These are phyloP conservation scores for Phoma sp. DNA, from an alignment of 2,329 filamentous ascomycete genomes.

Conservation along the genomic window DNA sequence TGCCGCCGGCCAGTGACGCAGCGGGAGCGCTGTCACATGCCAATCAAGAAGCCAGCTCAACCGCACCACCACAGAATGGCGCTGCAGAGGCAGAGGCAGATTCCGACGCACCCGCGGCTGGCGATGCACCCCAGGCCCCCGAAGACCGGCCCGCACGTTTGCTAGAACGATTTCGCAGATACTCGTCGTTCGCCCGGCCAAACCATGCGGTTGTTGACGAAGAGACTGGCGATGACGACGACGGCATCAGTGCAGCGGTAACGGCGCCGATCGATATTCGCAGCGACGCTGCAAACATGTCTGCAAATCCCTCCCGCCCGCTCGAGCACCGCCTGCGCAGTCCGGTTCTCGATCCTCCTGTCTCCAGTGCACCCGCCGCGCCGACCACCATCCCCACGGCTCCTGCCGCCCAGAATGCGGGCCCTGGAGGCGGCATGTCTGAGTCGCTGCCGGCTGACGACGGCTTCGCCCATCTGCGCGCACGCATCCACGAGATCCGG, in stretches of 20 bases:
- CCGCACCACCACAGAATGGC: conserved; percentile 12
- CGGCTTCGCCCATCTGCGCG: conserved; percentile 56
- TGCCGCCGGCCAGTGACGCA: conserved; percentile 23
- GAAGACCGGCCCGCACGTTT: conserved; percentile 17
- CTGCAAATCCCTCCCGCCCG: conserved; percentile 37
- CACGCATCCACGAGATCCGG: conserved; percentile 56
- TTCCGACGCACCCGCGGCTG: conserved; percentile 14
- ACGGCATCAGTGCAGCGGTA: conserved; percentile 16
- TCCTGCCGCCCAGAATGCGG: conserved; percentile 29
- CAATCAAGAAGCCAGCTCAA: conserved; percentile 24
- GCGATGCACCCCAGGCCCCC: conserved; percentile 11
- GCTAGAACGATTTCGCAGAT: conserved; percentile 26
- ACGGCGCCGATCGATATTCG: conserved; percentile 36
- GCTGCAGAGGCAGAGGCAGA: conserved; percentile 11
- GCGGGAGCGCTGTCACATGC: conserved; percentile 35
- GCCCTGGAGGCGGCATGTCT: conserved; percentile 28
- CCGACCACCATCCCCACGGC: conserved; percentile 19
- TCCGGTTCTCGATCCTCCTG: conserved; percentile 31
- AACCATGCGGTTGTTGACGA: conserved; percentile 34
- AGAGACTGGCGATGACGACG: conserved; percentile 22
- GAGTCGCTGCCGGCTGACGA: conserved; percentile 56
- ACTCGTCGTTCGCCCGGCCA: conserved; percentile 29
- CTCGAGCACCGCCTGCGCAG: conserved; percentile 37
- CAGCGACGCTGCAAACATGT: conserved; percentile 30
- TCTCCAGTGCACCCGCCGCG: conserved; percentile 29